Evolutionary conservation across 352 stramenopile species (phyloP), one percentile per base, ranked within the genome.

Genomic region (Globisporangium megalacanthum): DNA sequence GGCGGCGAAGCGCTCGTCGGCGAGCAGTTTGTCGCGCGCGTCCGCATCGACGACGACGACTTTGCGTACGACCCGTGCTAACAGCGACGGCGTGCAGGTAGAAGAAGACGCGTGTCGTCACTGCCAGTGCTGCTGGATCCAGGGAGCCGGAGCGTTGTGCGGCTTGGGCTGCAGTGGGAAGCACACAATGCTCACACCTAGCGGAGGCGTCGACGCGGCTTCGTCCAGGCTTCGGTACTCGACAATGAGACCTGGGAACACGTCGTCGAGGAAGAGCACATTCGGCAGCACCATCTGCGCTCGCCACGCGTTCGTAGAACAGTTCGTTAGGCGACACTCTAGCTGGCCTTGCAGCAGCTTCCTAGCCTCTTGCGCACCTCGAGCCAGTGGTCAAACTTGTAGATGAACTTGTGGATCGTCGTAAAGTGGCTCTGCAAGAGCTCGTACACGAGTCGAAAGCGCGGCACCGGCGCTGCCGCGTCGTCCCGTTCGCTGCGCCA

Each of bases 11-110:
- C 80, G 6, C 63, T 98, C 22, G 65, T 93, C 15, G 95, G 96
- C 20, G 87, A 98, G 64, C 70, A 91, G 57, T 98, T 93, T 60
- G 52, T 93, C n/a, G 72, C 89, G 1, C 68, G 68, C 0, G 79
- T 98, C 31, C 78, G 92, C 33, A 98, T 98, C 56, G 93, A 98
- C 61, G 93, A 98, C 65, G 83, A 98, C 64, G 93, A 98, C 64
- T 95, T 86, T 55, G 75, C 60, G 29, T 73, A 62, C 42, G 73
- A 88, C 9, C 45, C 72, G 36, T 91, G 81, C 60, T 87, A 61
- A 14, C 47, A 41, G 15, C 17, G 46, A 36, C 3, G 35, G 20
- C 10, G 20, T n/a, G 25, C 22, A 17, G 15, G 19, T 14, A n/a
- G 46, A 50, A 22, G 9, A 8, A 6, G 17, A 9, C n/a, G n/a